phyloP scores from a whole-genome alignment of 2,329 filamentous ascomycete species.

The Didymella glomerata region DNA sequence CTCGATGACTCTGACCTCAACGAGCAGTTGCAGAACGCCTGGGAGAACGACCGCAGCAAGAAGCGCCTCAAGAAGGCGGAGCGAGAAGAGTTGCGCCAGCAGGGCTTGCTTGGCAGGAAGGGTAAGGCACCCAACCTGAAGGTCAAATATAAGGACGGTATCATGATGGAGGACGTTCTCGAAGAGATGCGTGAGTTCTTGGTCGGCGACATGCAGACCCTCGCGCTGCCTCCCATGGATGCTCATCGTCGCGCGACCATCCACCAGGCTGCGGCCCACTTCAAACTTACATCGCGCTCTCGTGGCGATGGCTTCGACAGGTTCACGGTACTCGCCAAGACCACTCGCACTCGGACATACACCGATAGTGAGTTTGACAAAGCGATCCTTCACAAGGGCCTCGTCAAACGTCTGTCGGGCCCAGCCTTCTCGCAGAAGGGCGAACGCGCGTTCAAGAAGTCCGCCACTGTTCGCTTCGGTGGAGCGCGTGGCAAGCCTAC shows the following conservation, averaged over 20 bases:
- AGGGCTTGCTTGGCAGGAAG: slow-evolving; percentile 56
- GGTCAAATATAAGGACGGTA: slow-evolving; percentile 75
- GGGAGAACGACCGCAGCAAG: slow-evolving; percentile 57
- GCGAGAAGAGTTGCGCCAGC: slow-evolving; percentile 56
- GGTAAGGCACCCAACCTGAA: slow-evolving; percentile 61
- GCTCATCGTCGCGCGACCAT: slow-evolving; percentile 78
- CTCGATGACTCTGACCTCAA: slow-evolving; percentile 57
- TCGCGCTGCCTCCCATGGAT: slow-evolving; percentile 82
- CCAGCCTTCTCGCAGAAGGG: slow-evolving; percentile 21
- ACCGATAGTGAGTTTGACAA: slow-evolving; percentile 63
- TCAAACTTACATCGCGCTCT: slow-evolving; percentile 86
- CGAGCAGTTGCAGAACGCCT: slow-evolving; percentile 50
- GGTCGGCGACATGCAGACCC: slow-evolving; percentile 69
- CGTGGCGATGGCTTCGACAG: slow-evolving; percentile 75
- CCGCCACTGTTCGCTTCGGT: slow-evolving; percentile 23
- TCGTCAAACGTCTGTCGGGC: slow-evolving; percentile 52
- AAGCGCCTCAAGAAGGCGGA: slow-evolving; percentile 59
- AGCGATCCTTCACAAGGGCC: slow-evolving; percentile 58
- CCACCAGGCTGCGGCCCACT: slow-evolving; percentile 77
- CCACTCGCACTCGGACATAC: slow-evolving; percentile 69
- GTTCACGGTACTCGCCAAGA: slow-evolving; percentile 80
- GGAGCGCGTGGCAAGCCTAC: slow-evolving; percentile 28
- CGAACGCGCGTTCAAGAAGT: slow-evolving; percentile 23
- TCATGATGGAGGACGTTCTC: slow-evolving; percentile 74
- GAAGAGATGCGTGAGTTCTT: slow-evolving; percentile 78